These are phyloP conservation scores for Albifimbria verrucaria DNA, from an alignment of 2,329 filamentous ascomycete genomes.

Conservation along the genomic window DNA sequence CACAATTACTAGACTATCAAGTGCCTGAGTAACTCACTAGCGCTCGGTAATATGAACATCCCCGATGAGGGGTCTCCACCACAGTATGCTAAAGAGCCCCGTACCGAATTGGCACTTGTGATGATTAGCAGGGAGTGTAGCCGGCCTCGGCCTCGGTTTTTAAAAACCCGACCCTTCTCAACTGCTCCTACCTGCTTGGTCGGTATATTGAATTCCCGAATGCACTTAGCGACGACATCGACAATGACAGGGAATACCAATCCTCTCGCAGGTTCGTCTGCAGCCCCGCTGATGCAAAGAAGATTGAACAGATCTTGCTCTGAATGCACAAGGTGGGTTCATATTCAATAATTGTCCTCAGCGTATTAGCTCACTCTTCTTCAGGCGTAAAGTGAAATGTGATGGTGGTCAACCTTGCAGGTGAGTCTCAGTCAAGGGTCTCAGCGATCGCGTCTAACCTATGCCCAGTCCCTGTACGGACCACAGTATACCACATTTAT, in stretches of 20 bases:
- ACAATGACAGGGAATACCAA: too few relatives aligned
- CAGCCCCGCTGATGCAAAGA: neutral
- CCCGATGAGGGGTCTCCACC: too few relatives aligned
- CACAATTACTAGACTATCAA: too few relatives aligned
- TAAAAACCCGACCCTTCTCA: neutral
- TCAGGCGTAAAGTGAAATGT: slow-evolving; percentile 31
- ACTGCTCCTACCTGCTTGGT: neutral
- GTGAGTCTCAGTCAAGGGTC: slow-evolving; percentile 16
- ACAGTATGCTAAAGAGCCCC: too few relatives aligned
- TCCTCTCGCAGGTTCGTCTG: too few relatives aligned
- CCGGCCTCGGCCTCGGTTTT: neutral
- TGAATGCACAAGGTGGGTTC: slow-evolving; percentile 18
- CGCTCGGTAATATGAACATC: too few relatives aligned
- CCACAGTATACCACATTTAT: slow-evolving; percentile 20
- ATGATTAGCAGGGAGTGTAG: too few relatives aligned
- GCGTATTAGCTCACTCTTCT: too few relatives aligned
- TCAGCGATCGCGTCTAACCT: neutral
- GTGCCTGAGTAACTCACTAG: too few relatives aligned
- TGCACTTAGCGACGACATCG: too few relatives aligned
- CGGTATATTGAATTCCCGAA: neutral
- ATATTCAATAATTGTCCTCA: too few relatives aligned
- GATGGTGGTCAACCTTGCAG: slow-evolving; percentile 33
- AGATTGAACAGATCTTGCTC: slow-evolving; percentile 21
- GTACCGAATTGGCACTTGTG: too few relatives aligned
- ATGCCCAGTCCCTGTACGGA: slow-evolving; percentile 25